Base-by-base conservation (phyloP, 2,329 filamentous ascomycete genomes). In the Clarireedia monteithiana region DNA sequence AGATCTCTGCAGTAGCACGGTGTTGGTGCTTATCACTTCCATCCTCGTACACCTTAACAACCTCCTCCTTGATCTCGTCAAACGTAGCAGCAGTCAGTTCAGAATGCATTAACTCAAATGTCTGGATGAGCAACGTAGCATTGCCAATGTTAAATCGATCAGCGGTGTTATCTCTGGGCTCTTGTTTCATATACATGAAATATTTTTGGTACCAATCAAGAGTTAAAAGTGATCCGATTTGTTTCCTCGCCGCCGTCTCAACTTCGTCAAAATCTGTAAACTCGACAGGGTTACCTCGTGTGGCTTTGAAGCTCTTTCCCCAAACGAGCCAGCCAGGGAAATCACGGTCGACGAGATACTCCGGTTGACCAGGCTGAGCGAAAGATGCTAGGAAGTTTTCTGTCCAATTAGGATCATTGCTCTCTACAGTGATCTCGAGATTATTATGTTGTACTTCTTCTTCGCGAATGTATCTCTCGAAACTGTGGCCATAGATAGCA, bases 11-110 rank as follows among this genome's bases (percentile, higher is more conserved):
- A 2, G 94, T 96, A 15, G 94, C 94, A 52, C 94, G 88, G 70
- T 99, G 94, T 69, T 99, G 92, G 70, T 99, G 94, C 72, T 96
- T 96, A 69, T 99, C 94, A 65, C 85, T 94, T 9, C 95, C 94
- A 70, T 99, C 92, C 14, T 86, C 92, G 66, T 90, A 97, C 0
- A 95, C 84, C 2, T 83, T 81, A 57, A 81, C 76, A 5, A 88
- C 83, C 58, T 96, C 77, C 63, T 91, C 85, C 67, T 92, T 87
- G 69, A 99, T 85, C 55, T 99, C 94, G 5, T 92, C 84, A 64
- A 96, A 89, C 0, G 84, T 95, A 24, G 87, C 86, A 14, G 77
- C 75, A 0, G 94, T 91, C 52, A 89, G 74, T 1, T 84, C 89
- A 65, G 88, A 85, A 63, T 95, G 83, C 75, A 96, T 87, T 27